Evolutionary conservation across 2,329 filamentous ascomycete genomes (phyloP).

Genomic region (Aspergillus latus): DNA sequence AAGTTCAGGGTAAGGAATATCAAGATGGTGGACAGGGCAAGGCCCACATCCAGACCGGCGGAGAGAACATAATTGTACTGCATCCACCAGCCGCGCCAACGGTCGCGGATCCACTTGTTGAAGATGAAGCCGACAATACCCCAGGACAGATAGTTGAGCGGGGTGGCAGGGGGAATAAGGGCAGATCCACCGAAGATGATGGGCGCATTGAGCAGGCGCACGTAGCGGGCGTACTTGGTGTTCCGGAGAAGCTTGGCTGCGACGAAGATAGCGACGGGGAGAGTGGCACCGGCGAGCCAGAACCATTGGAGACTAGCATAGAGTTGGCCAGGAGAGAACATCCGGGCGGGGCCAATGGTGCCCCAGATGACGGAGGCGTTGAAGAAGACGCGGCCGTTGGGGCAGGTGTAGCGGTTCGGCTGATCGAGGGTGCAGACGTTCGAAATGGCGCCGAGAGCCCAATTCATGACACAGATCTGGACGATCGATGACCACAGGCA

Average conservation of each 20-base stretch:
- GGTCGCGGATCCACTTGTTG: constrained; percentile 66
- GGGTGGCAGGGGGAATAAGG: constrained; percentile 66
- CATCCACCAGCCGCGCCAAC: constrained; percentile 71
- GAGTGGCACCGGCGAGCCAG: constrained; percentile 65
- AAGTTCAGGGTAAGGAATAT: constrained; percentile 69
- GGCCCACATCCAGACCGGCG: constrained; percentile 67
- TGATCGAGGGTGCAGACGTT: constrained; percentile 62
- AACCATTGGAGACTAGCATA: constrained; percentile 68
- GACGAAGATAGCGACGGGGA: constrained; percentile 63
- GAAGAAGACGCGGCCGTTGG: constrained; percentile 62
- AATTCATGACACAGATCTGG: constrained; percentile 48
- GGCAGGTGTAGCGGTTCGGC: constrained; percentile 60
- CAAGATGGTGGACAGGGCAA: constrained; percentile 65
- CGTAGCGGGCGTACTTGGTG: constrained; percentile 56
- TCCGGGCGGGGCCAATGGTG: constrained; percentile 67
- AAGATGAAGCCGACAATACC: constrained; percentile 66
- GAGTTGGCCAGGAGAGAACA: constrained; percentile 64
- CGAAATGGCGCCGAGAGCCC: constrained; percentile 57
- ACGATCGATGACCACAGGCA: constrained; percentile 53
- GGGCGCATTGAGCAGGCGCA: constrained; percentile 67
- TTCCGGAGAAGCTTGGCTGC: constrained; percentile 51
- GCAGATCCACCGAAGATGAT: constrained; percentile 67
- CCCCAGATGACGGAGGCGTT: constrained; percentile 73
- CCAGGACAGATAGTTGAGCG: constrained; percentile 71
- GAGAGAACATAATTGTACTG: constrained; percentile 76